phyloP scores from a whole-genome alignment of 176 grass and related monocot species.

The Avena atlantica region DNA sequence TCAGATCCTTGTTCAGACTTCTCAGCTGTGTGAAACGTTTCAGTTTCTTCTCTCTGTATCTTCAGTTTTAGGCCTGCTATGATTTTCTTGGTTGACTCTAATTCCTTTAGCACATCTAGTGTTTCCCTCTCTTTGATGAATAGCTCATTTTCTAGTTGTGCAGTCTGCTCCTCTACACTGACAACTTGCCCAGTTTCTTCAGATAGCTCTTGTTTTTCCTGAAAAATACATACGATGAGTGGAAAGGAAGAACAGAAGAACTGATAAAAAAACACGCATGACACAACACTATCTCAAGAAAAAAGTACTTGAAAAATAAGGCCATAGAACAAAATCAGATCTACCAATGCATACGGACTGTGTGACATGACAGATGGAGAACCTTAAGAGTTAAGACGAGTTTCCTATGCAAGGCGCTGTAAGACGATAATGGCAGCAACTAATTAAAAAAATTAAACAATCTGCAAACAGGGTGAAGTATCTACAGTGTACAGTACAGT shows the following conservation, averaged over 20 bases:
- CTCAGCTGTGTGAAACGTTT: neutral
- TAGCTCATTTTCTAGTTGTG: slow-evolving; percentile 72
- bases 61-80: slow-evolving; percentile 71
- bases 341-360: neutral
- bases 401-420: too few relatives aligned
- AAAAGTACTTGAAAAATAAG: neutral
- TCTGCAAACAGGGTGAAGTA: neutral
- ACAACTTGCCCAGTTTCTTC: slow-evolving; percentile 45
- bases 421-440: neutral
- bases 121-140: slow-evolving; percentile 85
- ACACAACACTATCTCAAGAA: neutral
- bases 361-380: neutral
- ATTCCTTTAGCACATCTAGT: slow-evolving; percentile 77
- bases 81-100: slow-evolving; percentile 81
- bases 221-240: neutral
- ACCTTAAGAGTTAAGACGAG: neutral
- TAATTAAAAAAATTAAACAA: neutral
- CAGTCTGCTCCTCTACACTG: slow-evolving; percentile 59
- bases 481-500: neutral
- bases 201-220: slow-evolving; percentile 56
- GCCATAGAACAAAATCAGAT: neutral
- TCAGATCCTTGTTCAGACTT: neutral
- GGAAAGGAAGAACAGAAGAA: slow-evolving; percentile 2
- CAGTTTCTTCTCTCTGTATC: slow-evolving; percentile 61
- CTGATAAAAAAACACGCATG: neutral